phyloP scores from a whole-genome alignment of 176 grass and related monocot genomes.

The Alloteropsis semialata region DNA sequence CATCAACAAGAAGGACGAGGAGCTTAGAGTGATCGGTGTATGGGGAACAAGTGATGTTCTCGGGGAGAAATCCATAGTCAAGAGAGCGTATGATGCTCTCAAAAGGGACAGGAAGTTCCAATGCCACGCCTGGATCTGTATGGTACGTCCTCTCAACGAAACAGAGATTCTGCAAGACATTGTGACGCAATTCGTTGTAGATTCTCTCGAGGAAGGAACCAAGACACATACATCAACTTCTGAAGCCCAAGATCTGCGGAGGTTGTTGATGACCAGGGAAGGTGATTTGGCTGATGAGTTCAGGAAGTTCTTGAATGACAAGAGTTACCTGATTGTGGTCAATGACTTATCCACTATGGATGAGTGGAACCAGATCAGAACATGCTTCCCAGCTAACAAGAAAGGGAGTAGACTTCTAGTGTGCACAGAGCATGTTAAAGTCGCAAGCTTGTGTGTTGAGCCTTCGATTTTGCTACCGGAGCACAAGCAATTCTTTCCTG shows the following conservation, averaged over 20 bases:
- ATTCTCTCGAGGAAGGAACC: neutral
- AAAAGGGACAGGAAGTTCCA: constrained; percentile 4
- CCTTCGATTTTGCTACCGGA: neutral
- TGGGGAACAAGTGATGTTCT: neutral
- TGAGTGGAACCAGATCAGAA: constrained; percentile 15
- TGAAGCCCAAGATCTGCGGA: neutral
- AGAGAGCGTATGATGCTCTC: neutral
- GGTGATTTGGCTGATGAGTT: neutral
- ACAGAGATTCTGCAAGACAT: neutral
- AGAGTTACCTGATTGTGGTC: constrained; percentile 26
- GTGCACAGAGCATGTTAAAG: neutral
- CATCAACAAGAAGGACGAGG: neutral
- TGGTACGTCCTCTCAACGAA: neutral
- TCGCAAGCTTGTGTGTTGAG: neutral
- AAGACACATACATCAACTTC: neutral
- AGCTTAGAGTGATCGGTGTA: neutral
- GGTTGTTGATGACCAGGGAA: neutral
- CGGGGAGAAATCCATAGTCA: neutral
- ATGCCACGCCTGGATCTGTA: constrained; percentile 26
- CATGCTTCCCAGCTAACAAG: neutral
- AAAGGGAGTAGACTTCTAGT: constrained; percentile 24
- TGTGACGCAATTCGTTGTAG: neutral
- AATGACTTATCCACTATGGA: neutral
- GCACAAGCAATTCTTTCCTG: neutral
- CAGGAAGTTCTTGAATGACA: neutral